These are phyloP conservation scores for Hygrocybe punicea DNA, from an alignment of 768 basidiomycete species.

Conservation along the genomic window DNA sequence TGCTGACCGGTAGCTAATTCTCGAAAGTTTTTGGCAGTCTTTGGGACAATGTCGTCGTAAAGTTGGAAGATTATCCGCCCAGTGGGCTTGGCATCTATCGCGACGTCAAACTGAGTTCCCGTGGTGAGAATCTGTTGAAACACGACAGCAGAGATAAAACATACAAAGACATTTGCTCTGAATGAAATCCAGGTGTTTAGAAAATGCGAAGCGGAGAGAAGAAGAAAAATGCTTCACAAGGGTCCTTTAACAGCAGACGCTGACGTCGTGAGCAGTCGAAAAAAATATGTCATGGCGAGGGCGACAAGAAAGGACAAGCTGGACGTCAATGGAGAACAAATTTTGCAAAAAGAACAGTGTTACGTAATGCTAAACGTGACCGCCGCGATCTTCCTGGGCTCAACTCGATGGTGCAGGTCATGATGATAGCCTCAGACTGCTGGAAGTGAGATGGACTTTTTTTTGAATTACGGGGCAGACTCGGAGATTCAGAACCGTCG, in stretches of 20 bases:
- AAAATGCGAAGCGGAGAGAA: not conserved
- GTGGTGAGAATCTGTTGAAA: not conserved
- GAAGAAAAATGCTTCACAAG: not conserved
- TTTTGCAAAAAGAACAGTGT: too few species aligned
- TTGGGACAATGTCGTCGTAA: constrained; percentile 73
- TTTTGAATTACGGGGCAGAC: too few species aligned
- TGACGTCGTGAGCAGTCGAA: not conserved
- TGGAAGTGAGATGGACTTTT: too few species aligned
- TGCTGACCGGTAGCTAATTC: constrained; percentile 76
- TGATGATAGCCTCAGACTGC: too few species aligned
- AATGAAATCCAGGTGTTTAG: not conserved
- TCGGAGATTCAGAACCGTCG: too few species aligned
- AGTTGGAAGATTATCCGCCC: constrained; percentile 82
- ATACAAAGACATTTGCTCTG: constrained; percentile 2
- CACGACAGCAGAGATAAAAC: not conserved
- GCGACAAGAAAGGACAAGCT: not conserved
- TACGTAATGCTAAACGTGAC: too few species aligned
- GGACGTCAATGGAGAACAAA: too few species aligned
- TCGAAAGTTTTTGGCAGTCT: constrained; percentile 81
- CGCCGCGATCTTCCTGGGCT: too few species aligned
- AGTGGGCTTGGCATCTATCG: constrained; percentile 36
- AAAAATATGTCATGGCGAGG: not conserved
- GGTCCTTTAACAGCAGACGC: not conserved
- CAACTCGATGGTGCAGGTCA: too few species aligned
- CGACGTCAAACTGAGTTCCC: constrained; percentile 59